Percentiles rank a stretch among this genome's conserved stretches.
These are phyloP conservation scores for Millerozyma miso DNA, from an alignment of 805 yeast genomes.

Conservation along the genomic window DNA sequence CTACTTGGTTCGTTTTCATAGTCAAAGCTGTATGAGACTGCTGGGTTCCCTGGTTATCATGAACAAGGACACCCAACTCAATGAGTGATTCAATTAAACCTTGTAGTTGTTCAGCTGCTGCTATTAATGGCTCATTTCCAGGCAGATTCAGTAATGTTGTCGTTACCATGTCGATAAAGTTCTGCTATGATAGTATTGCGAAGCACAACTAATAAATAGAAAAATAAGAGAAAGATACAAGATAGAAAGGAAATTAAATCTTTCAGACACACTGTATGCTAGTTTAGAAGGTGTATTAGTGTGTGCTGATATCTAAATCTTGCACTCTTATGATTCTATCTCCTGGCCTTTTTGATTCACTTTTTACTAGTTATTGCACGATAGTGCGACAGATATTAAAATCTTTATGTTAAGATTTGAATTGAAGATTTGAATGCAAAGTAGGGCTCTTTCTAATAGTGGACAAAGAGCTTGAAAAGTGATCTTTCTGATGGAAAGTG, in stretches of 20 bases:
- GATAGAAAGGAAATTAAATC: too few species aligned
- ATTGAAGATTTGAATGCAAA: too few species aligned
- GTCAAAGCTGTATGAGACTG: conserved; percentile 57
- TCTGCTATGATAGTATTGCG: neutral
- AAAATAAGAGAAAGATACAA: too few species aligned
- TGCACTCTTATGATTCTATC: too few species aligned
- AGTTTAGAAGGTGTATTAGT: too few species aligned
- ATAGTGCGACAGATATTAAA: neutral
- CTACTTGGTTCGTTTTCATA: conserved; percentile 40
- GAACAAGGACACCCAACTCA: conserved; percentile 86
- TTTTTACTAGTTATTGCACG: neutral
- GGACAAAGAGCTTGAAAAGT: too few species aligned
- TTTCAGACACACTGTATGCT: too few species aligned
- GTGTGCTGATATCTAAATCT: too few species aligned
- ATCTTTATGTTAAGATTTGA: neutral
- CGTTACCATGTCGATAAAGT: conserved; percentile 24
- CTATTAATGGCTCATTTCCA: conserved; percentile 26
- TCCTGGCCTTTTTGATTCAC: neutral
- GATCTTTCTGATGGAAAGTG: too few species aligned
- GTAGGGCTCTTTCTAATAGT: neutral
- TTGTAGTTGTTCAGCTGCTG: conserved; percentile 29
- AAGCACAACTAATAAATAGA: too few species aligned
- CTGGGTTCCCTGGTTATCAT: conserved; percentile 87
- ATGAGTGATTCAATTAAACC: conserved; percentile 63
- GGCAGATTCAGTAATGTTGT: conserved; percentile 16